A percentile compares a stretch with the other conserved stretches of the same genome.
Evolutionary conservation across 495 filamentous ascomycete species (phyloP).

Genomic region (Hypoxylon subgilvum): DNA sequence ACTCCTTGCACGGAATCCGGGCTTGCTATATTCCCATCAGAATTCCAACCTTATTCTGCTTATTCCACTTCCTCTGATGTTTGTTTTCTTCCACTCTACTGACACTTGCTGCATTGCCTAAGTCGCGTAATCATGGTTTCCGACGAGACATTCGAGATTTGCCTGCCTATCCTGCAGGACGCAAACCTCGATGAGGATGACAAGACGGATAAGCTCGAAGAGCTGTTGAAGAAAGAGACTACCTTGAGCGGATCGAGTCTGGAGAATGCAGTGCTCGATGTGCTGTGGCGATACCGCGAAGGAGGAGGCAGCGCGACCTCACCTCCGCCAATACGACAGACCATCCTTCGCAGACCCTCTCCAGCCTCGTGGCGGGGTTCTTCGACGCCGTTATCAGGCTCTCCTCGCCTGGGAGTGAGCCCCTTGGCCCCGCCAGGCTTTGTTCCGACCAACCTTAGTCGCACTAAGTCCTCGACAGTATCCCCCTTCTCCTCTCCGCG

Average conservation of each 20-base stretch:
- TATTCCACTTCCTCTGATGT: slow-evolving; percentile 5
- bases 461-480: slow-evolving; percentile 73
- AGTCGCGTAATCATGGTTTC: slow-evolving; percentile 72
- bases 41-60: slow-evolving; percentile 2
- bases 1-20: slow-evolving; percentile 4
- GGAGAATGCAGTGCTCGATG: slow-evolving; percentile 89
- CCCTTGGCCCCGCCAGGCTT: slow-evolving; percentile 84
- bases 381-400: slow-evolving; percentile 77
- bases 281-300: slow-evolving; percentile 89
- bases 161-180: slow-evolving; percentile 86
- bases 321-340: slow-evolving; percentile 80
- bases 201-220: slow-evolving; percentile 89
- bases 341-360: slow-evolving; percentile 85
- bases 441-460: slow-evolving; percentile 73
- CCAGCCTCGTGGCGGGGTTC: slow-evolving; percentile 92
- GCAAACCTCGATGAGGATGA: slow-evolving; percentile 87
- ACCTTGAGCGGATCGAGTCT: slow-evolving; percentile 75
- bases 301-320: slow-evolving; percentile 75
- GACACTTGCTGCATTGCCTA: slow-evolving; percentile 19
- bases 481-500: slow-evolving; percentile 95
- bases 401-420: slow-evolving; percentile 75
- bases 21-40: slow-evolving; percentile 18
- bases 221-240: slow-evolving; percentile 80
- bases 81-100: slow-evolving; percentile 2
- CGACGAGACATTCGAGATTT: slow-evolving; percentile 89